Percentiles rank a stretch among this genome's conserved stretches.
phyloP scores from a whole-genome alignment of 2,329 filamentous ascomycete genomes.

The Colletotrichum sp. region DNA sequence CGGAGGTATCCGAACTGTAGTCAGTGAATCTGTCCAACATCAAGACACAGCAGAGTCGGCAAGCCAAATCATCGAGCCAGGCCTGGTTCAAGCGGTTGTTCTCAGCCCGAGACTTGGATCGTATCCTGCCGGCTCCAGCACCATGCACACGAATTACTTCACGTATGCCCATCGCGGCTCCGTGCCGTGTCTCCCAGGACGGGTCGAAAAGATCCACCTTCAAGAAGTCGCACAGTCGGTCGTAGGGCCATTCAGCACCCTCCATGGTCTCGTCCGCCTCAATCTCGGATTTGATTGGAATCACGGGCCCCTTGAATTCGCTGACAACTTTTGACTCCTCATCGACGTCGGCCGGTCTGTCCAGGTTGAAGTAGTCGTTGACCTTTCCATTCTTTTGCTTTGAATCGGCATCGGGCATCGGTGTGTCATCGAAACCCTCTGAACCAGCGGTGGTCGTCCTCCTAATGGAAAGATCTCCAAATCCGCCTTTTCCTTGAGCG shows the following conservation, averaged over 20 bases:
- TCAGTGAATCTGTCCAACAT: conserved; percentile 98
- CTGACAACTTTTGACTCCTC: conserved; percentile 93
- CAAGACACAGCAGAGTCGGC: conserved; percentile 90
- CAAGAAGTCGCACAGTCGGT: conserved; percentile 91
- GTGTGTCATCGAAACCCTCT: conserved; percentile 67
- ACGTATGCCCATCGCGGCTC: conserved; percentile 91
- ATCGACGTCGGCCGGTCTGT: conserved; percentile 77
- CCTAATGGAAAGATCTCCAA: conserved; percentile 83
- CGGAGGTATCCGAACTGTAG: conserved; percentile 96
- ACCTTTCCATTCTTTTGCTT: conserved; percentile 66
- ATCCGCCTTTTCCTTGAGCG: conserved; percentile 82
- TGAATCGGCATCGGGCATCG: conserved; percentile 53
- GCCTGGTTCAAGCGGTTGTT: conserved; percentile 81
- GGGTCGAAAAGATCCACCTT: conserved; percentile 93
- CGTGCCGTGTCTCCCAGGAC: conserved; percentile 94
- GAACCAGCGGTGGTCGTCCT: conserved; percentile 65
- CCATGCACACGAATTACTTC: conserved; percentile 95
- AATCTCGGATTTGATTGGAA: conserved; percentile 85
- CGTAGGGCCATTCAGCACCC: conserved; percentile 90
- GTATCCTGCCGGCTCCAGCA: conserved; percentile 79
- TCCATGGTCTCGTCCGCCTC: conserved; percentile 79
- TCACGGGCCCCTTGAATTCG: conserved; percentile 87
- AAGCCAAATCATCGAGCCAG: conserved; percentile 96
- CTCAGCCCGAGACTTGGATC: conserved; percentile 71
- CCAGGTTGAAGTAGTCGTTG: conserved; percentile 89